Base-by-base conservation (phyloP, 2,329 filamentous ascomycete species). In the Pyricularia grisea region DNA sequence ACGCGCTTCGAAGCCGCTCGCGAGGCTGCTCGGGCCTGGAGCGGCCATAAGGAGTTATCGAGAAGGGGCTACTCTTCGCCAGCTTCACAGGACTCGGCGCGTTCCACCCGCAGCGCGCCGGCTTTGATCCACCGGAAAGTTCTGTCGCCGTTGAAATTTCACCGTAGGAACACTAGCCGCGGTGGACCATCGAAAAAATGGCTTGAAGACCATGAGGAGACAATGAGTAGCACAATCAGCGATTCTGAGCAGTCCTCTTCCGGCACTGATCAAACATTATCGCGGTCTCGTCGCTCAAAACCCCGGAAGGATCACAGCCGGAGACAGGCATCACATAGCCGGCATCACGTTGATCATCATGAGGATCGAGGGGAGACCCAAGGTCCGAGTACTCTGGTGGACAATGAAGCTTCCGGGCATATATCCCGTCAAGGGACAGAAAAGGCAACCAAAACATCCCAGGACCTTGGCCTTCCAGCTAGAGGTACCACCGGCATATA, bases 1-100 rank as follows among this genome's bases (percentile, higher is more conserved):
- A 68, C 67, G 23, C 67, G 67, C 31, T 68, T 68, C 12, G 33
- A 68, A 14, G 67, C 67, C 12, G 67, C 67, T 2, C 33, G 28
- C 7, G 33, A 64, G 60, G 67, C 67, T 23, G 67, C 67, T 14
- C 58, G 31, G 67, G 31, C 23, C n/a, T 68, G 67, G 67, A 61
- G 31, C 14, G 42, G 60, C 60, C 17, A 20, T 2, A n/a, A n/a
- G 17, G 5, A 28, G 60, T 5, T 11, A 12, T 63, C 60, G 27
- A 17, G 25, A 28, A 50, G 42, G 42, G 42, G 42, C 20, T n/a
- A 50, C 17, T 50, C 20, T 23, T 63, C 60, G 11, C 60, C 60
- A 7, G 60, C 60, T 63, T 63, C 60, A 17, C 25, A 63, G 25
- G 14, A 30, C 11, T 63, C 60, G 25, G 60, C 27, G 25, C 25